phyloP scores from a whole-genome alignment of 2,329 filamentous ascomycete genomes.

The Beauveria sp. region DNA sequence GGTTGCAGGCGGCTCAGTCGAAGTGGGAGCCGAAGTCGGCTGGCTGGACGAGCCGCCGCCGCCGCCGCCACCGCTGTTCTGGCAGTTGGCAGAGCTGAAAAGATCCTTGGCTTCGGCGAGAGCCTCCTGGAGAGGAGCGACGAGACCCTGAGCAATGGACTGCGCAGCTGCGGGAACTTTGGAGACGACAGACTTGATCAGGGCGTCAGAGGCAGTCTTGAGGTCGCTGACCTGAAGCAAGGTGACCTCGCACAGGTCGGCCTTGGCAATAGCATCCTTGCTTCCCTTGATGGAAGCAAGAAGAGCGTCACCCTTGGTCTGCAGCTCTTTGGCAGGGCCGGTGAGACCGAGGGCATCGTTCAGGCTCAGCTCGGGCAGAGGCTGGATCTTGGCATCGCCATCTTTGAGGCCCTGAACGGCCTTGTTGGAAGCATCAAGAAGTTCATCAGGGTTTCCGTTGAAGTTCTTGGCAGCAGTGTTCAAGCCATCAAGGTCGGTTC shows the following conservation, averaged over 20 bases:
- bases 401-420: conserved; percentile 16
- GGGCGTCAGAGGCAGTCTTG: conserved; percentile 18
- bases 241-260: conserved; percentile 21
- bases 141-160: conserved; percentile 20
- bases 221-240: conserved; percentile 19
- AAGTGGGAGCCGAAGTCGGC: neutral
- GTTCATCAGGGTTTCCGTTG: conserved; percentile 15
- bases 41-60: neutral
- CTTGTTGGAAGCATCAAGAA: conserved; percentile 17
- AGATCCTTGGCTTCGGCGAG: conserved; percentile 17
- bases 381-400: conserved; percentile 14
- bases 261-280: conserved; percentile 22
- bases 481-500: conserved; percentile 14
- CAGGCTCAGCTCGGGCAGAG: conserved; percentile 12
- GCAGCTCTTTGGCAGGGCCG: conserved; percentile 16
- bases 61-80: conserved; percentile 14
- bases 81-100: conserved; percentile 24
- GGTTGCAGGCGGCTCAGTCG: neutral
- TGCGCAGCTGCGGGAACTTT: conserved; percentile 24
- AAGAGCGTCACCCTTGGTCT: conserved; percentile 19
- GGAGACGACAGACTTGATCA: conserved; percentile 22
- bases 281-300: conserved; percentile 19
- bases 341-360: conserved; percentile 15
- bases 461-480: conserved; percentile 19
- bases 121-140: conserved; percentile 18